These are phyloP conservation scores for Eucalyptus marginata DNA, from an alignment of 345 rosid species.

Conservation along the genomic window DNA sequence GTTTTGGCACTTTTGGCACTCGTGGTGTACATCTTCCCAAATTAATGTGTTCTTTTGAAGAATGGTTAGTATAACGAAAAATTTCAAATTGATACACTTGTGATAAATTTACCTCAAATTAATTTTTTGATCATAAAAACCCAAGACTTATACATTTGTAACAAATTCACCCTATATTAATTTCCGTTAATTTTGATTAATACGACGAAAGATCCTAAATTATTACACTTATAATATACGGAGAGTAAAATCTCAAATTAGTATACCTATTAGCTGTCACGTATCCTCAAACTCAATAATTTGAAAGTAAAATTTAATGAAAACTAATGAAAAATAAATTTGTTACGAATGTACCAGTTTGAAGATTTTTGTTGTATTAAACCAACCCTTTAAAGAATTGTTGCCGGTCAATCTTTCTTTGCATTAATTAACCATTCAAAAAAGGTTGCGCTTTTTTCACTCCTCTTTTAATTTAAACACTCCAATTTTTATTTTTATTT, in stretches of 20 bases:
- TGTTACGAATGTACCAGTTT: fast-evolving
- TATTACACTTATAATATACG: fast-evolving
- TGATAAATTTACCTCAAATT: fast-evolving
- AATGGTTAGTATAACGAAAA: too few species aligned
- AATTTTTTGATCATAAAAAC: background rate
- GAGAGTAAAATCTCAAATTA: fast-evolving
- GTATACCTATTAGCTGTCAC: fast-evolving
- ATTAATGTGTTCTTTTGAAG: background rate
- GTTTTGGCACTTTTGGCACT: too few species aligned
- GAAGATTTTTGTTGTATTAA: fast-evolving
- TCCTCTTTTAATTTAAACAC: too few species aligned
- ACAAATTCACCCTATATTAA: too few species aligned
- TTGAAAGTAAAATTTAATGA: too few species aligned
- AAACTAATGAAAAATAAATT: too few species aligned
- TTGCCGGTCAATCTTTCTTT: background rate
- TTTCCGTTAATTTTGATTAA: background rate
- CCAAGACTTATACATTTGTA: too few species aligned
- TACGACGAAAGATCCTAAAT: fast-evolving
- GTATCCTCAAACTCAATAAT: too few species aligned
- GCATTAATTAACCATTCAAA: background rate
- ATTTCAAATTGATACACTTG: fast-evolving
- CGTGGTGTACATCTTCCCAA: background rate
- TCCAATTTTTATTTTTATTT: too few species aligned
- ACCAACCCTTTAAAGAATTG: background rate
- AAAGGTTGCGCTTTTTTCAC: fast-evolving